phyloP scores from a whole-genome alignment of 2,329 filamentous ascomycete species.

The Aspergillus sp. region DNA sequence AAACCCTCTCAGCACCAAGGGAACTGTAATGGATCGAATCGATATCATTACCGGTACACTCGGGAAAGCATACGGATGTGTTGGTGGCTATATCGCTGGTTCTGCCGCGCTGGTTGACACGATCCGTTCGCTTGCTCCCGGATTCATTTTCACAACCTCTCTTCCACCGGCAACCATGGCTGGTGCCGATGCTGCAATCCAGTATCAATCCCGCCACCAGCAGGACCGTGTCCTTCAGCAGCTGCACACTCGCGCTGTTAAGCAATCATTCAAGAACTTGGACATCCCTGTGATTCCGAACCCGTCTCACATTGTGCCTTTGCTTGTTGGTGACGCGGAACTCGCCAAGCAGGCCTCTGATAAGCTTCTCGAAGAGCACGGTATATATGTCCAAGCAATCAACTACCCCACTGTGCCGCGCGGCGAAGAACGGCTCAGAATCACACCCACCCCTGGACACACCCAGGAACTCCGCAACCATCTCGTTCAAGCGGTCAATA shows the following conservation, averaged over 20 bases:
- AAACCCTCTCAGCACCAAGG: slow-evolving; percentile 48
- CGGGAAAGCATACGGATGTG: slow-evolving; percentile 96
- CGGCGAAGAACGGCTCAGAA: slow-evolving; percentile 93
- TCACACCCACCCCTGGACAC: slow-evolving; percentile 95
- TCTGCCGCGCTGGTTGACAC: slow-evolving; percentile 84
- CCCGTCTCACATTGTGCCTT: slow-evolving; percentile 91
- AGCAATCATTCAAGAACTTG: slow-evolving; percentile 72
- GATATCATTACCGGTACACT: slow-evolving; percentile 98
- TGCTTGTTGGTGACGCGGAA: slow-evolving; percentile 92
- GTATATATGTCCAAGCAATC: slow-evolving; percentile 97
- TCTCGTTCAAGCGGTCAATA: slow-evolving; percentile 78
- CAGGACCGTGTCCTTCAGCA: slow-evolving; percentile 92
- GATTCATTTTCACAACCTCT: slow-evolving; percentile 98
- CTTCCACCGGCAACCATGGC: slow-evolving; percentile 97
- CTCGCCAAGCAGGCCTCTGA: slow-evolving; percentile 90
- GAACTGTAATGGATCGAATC: slow-evolving; percentile 90
- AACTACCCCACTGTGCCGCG: slow-evolving; percentile 98
- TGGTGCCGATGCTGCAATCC: slow-evolving; percentile 84
- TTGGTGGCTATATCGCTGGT: slow-evolving; percentile 95
- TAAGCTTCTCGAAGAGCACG: slow-evolving; percentile 82
- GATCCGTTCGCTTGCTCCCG: slow-evolving; percentile 89
- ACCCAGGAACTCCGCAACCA: slow-evolving; percentile 80
- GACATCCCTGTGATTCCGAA: slow-evolving; percentile 98
- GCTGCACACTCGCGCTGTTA: slow-evolving; percentile 92
- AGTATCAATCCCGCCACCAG: slow-evolving; percentile 84